phyloP scores from a whole-genome alignment of 768 basidiomycete species.

The Dentipellis sp. region DNA sequence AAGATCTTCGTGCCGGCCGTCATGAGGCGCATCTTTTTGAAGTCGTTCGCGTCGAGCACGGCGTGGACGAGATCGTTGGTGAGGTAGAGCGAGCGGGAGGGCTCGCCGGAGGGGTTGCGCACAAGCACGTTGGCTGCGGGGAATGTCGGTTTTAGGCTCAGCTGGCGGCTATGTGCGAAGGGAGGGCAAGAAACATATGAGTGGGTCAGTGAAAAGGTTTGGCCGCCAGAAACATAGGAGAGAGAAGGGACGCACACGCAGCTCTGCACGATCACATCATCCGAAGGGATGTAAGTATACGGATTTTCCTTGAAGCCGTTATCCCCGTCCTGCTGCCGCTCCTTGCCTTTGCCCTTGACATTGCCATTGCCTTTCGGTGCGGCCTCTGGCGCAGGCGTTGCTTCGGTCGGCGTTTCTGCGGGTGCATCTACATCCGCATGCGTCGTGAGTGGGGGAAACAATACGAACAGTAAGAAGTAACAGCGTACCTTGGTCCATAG shows the following conservation, averaged over 20 bases:
- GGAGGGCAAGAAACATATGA: too few relatives aligned
- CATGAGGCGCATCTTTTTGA: slow-evolving; percentile 75
- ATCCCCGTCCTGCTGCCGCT: slow-evolving; percentile 18
- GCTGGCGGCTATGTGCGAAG: slow-evolving; percentile 45
- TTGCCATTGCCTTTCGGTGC: background rate
- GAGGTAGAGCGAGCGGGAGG: slow-evolving; percentile 78
- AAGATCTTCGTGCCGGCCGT: slow-evolving; percentile 93
- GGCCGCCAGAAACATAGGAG: background rate
- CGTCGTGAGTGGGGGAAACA: too few relatives aligned
- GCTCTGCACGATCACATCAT: slow-evolving; percentile 58
- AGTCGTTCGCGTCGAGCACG: slow-evolving; percentile 78
- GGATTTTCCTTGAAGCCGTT: slow-evolving; percentile 70
- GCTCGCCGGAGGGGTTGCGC: slow-evolving; percentile 68
- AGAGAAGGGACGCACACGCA: slow-evolving; percentile 53
- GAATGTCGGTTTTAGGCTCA: slow-evolving; percentile 63
- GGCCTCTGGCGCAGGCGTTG: slow-evolving; percentile 9
- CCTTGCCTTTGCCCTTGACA: slow-evolving; percentile 9
- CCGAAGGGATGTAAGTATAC: slow-evolving; percentile 67
- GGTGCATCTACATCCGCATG: background rate
- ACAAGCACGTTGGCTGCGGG: slow-evolving; percentile 75
- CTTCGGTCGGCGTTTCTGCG: background rate
- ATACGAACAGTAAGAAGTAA: too few relatives aligned
- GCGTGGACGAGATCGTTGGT: slow-evolving; percentile 77
- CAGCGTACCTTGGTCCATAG: slow-evolving; percentile 5
- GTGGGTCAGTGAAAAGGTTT: background rate